Evolutionary conservation across 2,329 filamentous ascomycete genomes (phyloP).

Genomic region (Talaromyces sp.): DNA sequence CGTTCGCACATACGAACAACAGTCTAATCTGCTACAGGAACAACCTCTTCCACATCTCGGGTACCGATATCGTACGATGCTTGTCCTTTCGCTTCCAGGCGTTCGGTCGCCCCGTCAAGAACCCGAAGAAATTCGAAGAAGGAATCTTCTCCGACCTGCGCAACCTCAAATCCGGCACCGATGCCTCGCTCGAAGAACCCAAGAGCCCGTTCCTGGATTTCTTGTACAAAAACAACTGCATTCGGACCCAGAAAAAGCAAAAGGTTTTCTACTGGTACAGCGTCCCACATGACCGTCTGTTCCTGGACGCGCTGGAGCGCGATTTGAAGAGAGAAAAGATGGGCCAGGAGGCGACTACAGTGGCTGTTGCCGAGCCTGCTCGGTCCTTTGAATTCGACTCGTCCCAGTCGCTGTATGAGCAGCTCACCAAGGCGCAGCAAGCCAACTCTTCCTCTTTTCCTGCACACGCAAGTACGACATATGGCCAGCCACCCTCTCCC

Average conservation of each 20-base stretch:
- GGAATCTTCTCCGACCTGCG: slow-evolving; percentile 98
- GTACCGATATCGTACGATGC: slow-evolving; percentile 97
- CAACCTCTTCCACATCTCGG: slow-evolving; percentile 98
- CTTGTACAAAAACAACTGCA: slow-evolving; percentile 99
- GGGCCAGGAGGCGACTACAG: slow-evolving; percentile 94
- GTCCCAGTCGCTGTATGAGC: slow-evolving; percentile 97
- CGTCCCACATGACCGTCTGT: slow-evolving; percentile 93
- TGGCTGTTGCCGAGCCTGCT: slow-evolving; percentile 93
- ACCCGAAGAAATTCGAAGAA: slow-evolving; percentile 99
- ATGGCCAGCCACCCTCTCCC: slow-evolving; percentile 73
- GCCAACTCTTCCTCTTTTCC: slow-evolving; percentile 96
- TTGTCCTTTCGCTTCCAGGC: slow-evolving; percentile 97
- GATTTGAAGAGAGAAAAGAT: slow-evolving; percentile 99
- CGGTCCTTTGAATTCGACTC: slow-evolving; percentile 99
- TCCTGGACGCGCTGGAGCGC: slow-evolving; percentile 93
- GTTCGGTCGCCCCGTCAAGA: slow-evolving; percentile 96
- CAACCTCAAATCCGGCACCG: slow-evolving; percentile 96
- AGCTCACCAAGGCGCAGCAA: slow-evolving; percentile 98
- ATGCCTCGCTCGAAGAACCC: slow-evolving; percentile 95
- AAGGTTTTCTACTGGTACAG: slow-evolving; percentile 99
- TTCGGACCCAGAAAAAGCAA: slow-evolving; percentile 99
- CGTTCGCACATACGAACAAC: not conserved
- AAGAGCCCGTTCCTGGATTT: slow-evolving; percentile 99
- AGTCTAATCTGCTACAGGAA: slow-evolving; percentile 54
- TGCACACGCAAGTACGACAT: slow-evolving; percentile 63